Base-by-base conservation (phyloP, 2,329 filamentous ascomycete species). In the Epichloe gansuensis region DNA sequence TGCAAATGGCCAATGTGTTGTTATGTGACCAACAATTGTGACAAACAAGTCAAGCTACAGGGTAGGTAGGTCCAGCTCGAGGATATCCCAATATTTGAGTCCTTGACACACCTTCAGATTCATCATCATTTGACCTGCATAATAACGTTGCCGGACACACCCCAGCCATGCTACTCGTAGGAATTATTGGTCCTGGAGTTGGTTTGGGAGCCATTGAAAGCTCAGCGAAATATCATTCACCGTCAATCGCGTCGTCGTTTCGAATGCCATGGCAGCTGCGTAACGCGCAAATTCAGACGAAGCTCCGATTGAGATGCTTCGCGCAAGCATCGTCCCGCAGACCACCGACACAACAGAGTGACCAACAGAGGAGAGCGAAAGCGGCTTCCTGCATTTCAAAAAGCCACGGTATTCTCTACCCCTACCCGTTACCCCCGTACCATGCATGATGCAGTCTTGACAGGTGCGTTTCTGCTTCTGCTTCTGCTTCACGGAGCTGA, bases 311-410 rank as follows among this genome's bases (percentile, higher is more conserved):
- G 49, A 38, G 49, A 34, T 46, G 49, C 7, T 41, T 17, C 23
- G 43, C 21, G 31, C 42, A 51, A 12, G 23, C 13, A 25, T 13
- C 49, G 21, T 15, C 31, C 15, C 42, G 42, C 12, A 21, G 12
- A 15, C 2, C 42, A n/a, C 8, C 8, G 4, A 4, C 6, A 21
- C 43, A 13, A 9, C 3, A 31, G 43, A 46, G 17, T 21, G 49
- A 31, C 5, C 43, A 38, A 21, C 21, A 23, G 11, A 39, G 57
- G 13, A 63, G 62, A 17, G 65, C 64, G 6, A 62, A 60, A 46
- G 57, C 57, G 15, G 61, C 59, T 6, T 56, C 61, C 0, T 60
- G 56, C 17, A 46, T 17, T 9, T 11, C 5, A 4, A n/a, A 38
- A 21, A 38, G 13, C 15, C 35, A 25, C 13, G 46, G 46, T 39